These are phyloP conservation scores for Phanerochaete carnosa DNA, from an alignment of 768 basidiomycete species.

Conservation along the genomic window DNA sequence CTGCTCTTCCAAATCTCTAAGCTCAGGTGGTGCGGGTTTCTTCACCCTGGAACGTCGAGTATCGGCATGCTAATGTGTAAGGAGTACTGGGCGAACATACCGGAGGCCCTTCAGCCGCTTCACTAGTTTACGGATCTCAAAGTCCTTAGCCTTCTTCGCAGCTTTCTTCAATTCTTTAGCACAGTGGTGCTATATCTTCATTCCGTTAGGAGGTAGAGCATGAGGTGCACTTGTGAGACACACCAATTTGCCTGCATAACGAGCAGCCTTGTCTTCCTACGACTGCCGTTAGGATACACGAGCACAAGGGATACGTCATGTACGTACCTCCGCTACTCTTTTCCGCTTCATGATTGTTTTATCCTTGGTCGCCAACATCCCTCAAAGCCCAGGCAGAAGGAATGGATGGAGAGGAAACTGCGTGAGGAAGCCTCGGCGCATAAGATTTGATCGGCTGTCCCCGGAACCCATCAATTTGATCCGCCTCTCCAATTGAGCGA, in stretches of 20 bases:
- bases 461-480: no score
- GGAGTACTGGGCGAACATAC: conserved; percentile 32
- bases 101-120: conserved; percentile 74
- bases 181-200: conserved; percentile 54
- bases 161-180: conserved; percentile 70
- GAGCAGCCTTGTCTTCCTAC: conserved; percentile 39
- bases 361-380: not conserved
- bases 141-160: conserved; percentile 76
- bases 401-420: not conserved
- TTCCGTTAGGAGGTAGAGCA: conserved; percentile 9
- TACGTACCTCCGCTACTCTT: not conserved
- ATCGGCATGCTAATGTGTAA: not conserved
- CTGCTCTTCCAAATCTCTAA: conserved; percentile 55
- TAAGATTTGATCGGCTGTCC: no score
- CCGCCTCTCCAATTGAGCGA: no score
- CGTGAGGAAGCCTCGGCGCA: no score
- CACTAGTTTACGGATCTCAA: conserved; percentile 79
- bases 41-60: conserved; percentile 17
- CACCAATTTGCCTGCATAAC: conserved; percentile 56
- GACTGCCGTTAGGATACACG: not conserved
- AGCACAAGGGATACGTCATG: not conserved
- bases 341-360: not conserved
- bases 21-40: conserved; percentile 36
- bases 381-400: not conserved
- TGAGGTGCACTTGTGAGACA: conserved; percentile 20